Evolutionary conservation across 371 early-diverging fungal species (phyloP).

Genomic region (Capillidium heterosporum): DNA sequence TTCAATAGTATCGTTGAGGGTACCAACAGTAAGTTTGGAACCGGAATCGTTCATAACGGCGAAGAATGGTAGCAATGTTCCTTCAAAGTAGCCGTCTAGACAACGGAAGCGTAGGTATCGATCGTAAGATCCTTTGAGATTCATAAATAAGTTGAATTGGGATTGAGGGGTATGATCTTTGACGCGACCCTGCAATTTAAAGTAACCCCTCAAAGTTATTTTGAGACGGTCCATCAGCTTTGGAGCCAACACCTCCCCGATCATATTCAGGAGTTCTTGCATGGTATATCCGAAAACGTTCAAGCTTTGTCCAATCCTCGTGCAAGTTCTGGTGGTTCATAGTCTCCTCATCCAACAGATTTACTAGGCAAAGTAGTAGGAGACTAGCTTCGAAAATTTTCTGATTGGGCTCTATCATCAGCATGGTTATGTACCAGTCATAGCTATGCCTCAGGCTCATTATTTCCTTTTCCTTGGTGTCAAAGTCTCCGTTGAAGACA

Average conservation of each 20-base stretch:
- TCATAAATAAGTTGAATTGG: not conserved
- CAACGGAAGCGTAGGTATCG: not conserved
- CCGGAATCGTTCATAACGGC: not conserved
- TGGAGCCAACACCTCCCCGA: not conserved
- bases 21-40: not conserved
- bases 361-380: not conserved
- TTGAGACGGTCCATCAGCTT: not conserved
- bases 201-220: not conserved
- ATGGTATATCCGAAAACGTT: not conserved
- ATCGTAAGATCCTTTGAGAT: not conserved
- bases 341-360: not conserved
- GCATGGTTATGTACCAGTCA: constrained; percentile 1
- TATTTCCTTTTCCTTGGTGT: not conserved
- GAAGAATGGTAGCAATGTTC: not conserved
- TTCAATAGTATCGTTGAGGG: not conserved
- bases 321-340: not conserved
- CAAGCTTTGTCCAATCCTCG: too few species aligned
- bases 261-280: not conserved
- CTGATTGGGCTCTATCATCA: not conserved
- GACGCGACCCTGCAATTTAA: not conserved
- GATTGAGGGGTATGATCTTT: not conserved
- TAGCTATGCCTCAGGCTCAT: not conserved
- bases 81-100: not conserved
- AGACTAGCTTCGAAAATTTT: not conserved
- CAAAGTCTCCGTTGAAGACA: not conserved